phyloP scores from a whole-genome alignment of 345 rosid species.

The Gossypium mustelinum region DNA sequence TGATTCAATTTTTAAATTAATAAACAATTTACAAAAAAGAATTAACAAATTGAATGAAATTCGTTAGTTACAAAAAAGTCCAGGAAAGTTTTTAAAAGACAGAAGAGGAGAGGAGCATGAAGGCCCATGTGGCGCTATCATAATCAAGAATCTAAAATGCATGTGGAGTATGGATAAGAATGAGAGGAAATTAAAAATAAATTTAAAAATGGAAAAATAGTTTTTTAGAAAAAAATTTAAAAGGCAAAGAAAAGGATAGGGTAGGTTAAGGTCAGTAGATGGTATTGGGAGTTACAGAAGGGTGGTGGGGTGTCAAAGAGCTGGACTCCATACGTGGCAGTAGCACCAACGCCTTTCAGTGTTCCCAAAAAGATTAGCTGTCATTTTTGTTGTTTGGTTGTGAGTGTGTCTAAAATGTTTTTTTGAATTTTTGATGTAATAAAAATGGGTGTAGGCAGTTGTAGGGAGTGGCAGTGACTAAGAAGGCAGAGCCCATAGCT shows the following conservation, averaged over 20 bases:
- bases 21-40: no score
- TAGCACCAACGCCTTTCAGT: not conserved
- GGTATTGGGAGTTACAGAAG: not conserved
- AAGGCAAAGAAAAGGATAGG: not conserved
- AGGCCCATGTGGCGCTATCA: not conserved
- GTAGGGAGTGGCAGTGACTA: not conserved
- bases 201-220: no score
- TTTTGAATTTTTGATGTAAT: not conserved
- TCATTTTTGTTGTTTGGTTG: not conserved
- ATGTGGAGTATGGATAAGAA: not conserved
- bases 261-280: not conserved
- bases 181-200: not conserved
- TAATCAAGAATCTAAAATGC: not conserved
- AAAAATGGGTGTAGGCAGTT: not conserved
- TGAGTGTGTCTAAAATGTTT: no score
- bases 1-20: no score
- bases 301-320: constrained; percentile 7
- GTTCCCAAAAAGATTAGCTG: not conserved
- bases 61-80: no score
- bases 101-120: not conserved
- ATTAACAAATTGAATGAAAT: no score
- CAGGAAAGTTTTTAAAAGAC: not conserved
- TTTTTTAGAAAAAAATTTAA: not conserved
- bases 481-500: constrained; percentile 28
- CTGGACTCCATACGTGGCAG: constrained; percentile 11